Percentiles rank a stretch among this genome's conserved stretches.
Conservation (phyloP, 495 filamentous ascomycete genomes). For the Poronia punctata region DNA sequence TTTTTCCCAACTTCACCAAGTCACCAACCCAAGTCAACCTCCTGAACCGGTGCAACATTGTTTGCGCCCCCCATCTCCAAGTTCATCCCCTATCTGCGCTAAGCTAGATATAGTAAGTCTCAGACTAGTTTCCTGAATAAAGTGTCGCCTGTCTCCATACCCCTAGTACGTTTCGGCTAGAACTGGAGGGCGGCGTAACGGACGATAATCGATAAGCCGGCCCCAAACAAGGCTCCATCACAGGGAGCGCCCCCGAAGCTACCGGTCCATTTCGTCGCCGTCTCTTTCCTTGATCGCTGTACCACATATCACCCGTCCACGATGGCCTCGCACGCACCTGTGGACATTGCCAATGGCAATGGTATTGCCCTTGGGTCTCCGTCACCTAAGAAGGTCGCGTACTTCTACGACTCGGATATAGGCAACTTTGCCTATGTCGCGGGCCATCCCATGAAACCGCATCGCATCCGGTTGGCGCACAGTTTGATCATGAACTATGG, state of each 20-base stretch:
- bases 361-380: constrained; percentile 39
- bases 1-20: no score
- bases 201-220: not conserved
- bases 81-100: no score
- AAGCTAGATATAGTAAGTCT: no score
- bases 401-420: constrained; percentile 97
- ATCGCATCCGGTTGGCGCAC: constrained; percentile 94
- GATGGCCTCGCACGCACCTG: constrained; percentile 34
- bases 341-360: constrained; percentile 45
- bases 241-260: not conserved
- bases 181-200: no score
- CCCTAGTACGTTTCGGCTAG: no score
- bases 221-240: constrained; percentile 2
- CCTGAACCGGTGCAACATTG: no score
- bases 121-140: no score
- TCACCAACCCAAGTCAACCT: no score
- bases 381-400: constrained; percentile 67
- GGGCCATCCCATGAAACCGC: constrained; percentile 98
- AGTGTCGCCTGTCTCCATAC: no score
- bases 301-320: constrained; percentile 7
- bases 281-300: constrained; percentile 1
- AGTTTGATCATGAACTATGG: constrained; percentile 98
- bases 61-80: no score
- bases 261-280: constrained; percentile 6
- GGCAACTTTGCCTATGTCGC: constrained; percentile 96